Evolutionary conservation across 139 green algal species (phyloP).

Genomic region (Volvox africanus): DNA sequence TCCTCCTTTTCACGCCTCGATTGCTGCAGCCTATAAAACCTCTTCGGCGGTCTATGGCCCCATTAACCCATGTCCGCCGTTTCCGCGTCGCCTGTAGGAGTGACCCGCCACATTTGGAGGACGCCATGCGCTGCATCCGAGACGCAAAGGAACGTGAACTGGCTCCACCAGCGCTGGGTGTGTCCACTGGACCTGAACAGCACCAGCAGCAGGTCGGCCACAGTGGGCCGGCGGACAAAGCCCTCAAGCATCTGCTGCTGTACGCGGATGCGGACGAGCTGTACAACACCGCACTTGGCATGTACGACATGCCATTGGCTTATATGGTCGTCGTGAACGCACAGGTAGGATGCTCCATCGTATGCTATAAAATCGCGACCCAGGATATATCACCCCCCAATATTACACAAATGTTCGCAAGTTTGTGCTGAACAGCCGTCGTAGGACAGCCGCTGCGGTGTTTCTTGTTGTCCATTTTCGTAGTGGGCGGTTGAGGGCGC

Average conservation of each 20-base stretch:
- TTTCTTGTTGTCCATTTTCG: too few species aligned
- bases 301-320: constrained; percentile 93
- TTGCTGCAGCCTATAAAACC: too few species aligned
- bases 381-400: too few species aligned
- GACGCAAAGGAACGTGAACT: constrained; percentile 75
- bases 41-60: too few species aligned
- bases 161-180: neutral
- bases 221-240: constrained; percentile 64
- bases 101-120: constrained; percentile 76
- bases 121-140: constrained; percentile 79
- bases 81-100: constrained; percentile 39
- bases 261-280: constrained; percentile 82
- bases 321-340: constrained; percentile 91
- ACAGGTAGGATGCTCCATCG: too few species aligned
- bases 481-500: too few species aligned
- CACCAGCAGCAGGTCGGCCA: neutral
- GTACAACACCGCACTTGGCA: constrained; percentile 88
- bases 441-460: too few species aligned
- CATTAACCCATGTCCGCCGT: too few species aligned
- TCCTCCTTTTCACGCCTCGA: too few species aligned
- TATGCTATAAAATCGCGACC: too few species aligned
- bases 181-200: neutral
- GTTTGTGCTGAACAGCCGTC: too few species aligned
- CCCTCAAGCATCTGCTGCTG: constrained; percentile 90
- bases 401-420: too few species aligned